Conservation (phyloP, 2,329 filamentous ascomycete species). For the Fusarium miscanthi region DNA sequence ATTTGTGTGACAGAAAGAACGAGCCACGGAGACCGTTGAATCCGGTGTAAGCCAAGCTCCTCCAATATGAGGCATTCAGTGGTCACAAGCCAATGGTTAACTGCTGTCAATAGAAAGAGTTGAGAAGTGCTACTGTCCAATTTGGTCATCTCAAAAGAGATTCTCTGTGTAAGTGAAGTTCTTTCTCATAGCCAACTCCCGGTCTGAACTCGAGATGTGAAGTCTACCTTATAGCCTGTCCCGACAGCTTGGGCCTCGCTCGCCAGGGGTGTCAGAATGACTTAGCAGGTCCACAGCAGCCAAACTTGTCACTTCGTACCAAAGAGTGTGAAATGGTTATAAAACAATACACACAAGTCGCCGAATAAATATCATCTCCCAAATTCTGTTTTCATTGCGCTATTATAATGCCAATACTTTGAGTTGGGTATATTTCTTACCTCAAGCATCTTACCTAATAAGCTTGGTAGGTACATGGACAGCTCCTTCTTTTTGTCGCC, state of each 20-base stretch:
- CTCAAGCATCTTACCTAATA: too few relatives aligned
- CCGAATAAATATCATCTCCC: neutral
- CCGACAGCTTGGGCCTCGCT: slow-evolving; percentile 8
- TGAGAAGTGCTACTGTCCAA: too few relatives aligned
- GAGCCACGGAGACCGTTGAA: neutral
- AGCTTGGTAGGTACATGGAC: neutral
- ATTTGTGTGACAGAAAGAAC: slow-evolving; percentile 11
- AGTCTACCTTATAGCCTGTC: neutral
- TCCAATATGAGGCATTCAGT: neutral
- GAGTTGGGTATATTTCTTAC: neutral
- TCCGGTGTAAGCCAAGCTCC: slow-evolving; percentile 3
- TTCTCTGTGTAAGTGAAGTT: too few relatives aligned
- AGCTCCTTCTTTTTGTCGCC: neutral
- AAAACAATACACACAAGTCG: neutral
- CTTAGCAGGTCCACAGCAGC: neutral
- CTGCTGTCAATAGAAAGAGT: too few relatives aligned
- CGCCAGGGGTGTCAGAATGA: neutral
- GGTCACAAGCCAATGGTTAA: too few relatives aligned
- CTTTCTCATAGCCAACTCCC: too few relatives aligned
- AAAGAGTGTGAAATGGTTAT: neutral
- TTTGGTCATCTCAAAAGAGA: too few relatives aligned
- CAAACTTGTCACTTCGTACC: neutral
- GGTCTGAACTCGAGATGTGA: neutral
- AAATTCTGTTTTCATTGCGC: neutral
- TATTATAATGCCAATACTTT: neutral